Evolutionary conservation across 805 yeast genomes (phyloP), one percentile per base, ranked within the genome.

Genomic region (Babjeviella inositovora): DNA sequence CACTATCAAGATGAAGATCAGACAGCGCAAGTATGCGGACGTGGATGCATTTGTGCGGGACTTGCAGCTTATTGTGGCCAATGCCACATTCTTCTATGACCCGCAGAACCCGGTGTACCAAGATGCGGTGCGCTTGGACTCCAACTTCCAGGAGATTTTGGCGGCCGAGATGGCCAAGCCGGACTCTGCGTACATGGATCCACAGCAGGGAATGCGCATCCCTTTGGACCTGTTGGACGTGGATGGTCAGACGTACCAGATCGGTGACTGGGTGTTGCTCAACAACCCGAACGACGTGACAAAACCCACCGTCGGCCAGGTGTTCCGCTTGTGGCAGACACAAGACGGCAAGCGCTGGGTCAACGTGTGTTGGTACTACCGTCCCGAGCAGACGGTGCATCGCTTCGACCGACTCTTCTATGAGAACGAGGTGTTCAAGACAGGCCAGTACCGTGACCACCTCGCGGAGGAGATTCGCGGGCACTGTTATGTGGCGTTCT

Each of bases 301-400:
- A 14, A 79, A 80, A 44, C 97, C 98, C 9, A 85, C 85, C 11
- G 80, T 84, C 17, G 95, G 92, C 9, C 98, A 90, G 48, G 67
- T 90, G 14, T 90, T 87, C 53, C 65, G 94, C 38, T 65, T 90
- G 30, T 90, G 98, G 98, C 69, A 73, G 29, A 61, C 69, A n/a
- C 54, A 59, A 11, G 92, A 84, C 32, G 92, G 85, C 26, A 67
- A 69, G 7, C 66, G 74, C 30, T 85, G 85, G 70, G 65, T 85
- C 41, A 87, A 90, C 43, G 93, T 81, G 18, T 90, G 97, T 55
- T 90, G 97, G 98, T 90, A 87, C 49, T 76, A 81, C 40, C 70
- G 97, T 35, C 95, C 98, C 1, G 97, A 90, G 45, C 96, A 92
- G 59, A 90, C 98, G 0, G 93, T 90, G 21, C 98, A 90, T 47